These are phyloP conservation scores for Biscutella auriculata DNA, from an alignment of 441 rosid genomes.

Conservation along the genomic window DNA sequence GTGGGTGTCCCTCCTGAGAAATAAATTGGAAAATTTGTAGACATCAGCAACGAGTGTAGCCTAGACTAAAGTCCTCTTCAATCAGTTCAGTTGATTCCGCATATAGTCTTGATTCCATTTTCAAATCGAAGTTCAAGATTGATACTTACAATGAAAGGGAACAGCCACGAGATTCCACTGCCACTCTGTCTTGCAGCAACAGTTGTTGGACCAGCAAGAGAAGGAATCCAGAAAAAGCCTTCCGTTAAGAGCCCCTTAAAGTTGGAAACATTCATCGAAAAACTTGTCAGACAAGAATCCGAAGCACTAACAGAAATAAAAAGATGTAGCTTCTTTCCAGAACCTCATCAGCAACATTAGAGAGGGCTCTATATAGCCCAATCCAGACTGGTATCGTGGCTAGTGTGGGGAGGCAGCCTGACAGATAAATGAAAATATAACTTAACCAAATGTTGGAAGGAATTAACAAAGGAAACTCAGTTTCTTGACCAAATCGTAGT, in stretches of 20 bases:
- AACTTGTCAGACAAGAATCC: conserved; percentile 7
- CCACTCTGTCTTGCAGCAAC: conserved; percentile 75
- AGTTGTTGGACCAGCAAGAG: conserved; percentile 88
- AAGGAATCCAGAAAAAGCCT: conserved; percentile 98
- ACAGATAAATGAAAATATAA: background rate
- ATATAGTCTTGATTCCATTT: background rate
- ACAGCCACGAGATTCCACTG: conserved; percentile 85
- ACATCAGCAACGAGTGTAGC: background rate
- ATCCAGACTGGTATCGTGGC: conserved; percentile 96
- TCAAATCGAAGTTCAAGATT: background rate
- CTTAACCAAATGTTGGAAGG: background rate
- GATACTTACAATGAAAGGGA: conserved; percentile 68
- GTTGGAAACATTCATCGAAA: conserved; percentile 11
- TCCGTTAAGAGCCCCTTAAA: conserved; percentile 84
- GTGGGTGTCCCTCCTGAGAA: conserved; percentile 88
- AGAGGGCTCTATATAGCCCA: conserved; percentile 92
- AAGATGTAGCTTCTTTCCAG: background rate
- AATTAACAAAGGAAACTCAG: background rate
- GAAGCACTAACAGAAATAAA: background rate
- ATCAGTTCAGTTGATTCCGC: background rate
- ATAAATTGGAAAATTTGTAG: background rate
- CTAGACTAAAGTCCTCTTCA: background rate
- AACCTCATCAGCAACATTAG: conserved; percentile 92
- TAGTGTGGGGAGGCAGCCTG: conserved; percentile 91
- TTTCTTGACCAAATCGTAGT: background rate